Evolutionary conservation across 805 yeast genomes (phyloP), one percentile per base, ranked within the genome.

Genomic region (Brettanomyces anomalus): DNA sequence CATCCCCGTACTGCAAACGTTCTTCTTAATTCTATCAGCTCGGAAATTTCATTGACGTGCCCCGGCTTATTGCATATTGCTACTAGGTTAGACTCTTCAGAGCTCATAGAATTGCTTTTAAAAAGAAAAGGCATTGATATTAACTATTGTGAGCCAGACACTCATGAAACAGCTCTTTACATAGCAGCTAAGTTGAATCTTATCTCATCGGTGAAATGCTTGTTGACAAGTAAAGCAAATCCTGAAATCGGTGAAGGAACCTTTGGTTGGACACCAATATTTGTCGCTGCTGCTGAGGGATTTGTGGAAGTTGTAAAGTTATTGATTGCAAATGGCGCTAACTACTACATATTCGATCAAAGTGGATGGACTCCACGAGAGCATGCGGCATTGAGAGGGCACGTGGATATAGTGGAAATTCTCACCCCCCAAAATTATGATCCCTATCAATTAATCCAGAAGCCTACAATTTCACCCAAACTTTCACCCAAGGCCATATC

Each of bases 311-410:
- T 85, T 35, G 85, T 79, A 5, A 60, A 72, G 36, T 46, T 74
- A 7, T 67, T 90, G 47, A 60, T 81, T 24, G 62, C 65, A 0
- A 55, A 69, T 36, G 78, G 77, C 17, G 83, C 87, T 4, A 64
- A 68, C 6, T 74, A 65, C 45, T 72, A 74, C 36, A 62, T 68
- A 21, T 70, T 74, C 15, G 97, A 90, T 64, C 81, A 77, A 37
- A 81, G 93, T 41, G 97, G 97, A 0, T 90, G 97, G 97, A 77
- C 87, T 16, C 96, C 97, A n/a, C 79, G 87, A 79, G 97, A 90
- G 55, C 97, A 90, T 61, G 96, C 97, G 0, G 81, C 86, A 39
- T 67, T 90, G 37, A 72, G 97, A 52, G 97, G 97, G 4, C 95
- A 88, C 58, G 64, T 89, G 45, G 71, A 67, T 3, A 74, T 86